Evolutionary conservation across 1,139 yeast genomes (phyloP).

Genomic region (Sporopachydermia cereana): DNA sequence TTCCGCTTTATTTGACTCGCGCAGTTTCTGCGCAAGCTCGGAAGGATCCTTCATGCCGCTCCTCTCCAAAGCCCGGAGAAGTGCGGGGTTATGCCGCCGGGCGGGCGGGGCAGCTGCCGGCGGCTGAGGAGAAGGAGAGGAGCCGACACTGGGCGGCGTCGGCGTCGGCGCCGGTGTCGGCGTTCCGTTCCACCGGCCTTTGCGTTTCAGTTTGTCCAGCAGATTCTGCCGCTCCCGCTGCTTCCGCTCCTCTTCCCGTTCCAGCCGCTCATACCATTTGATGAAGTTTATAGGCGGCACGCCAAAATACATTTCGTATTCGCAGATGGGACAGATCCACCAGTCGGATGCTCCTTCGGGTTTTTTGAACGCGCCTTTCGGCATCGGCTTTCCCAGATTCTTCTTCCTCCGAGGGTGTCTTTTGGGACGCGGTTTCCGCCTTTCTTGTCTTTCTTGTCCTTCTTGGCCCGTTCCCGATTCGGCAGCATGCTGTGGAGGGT

Average conservation of each 20-base stretch:
- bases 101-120: no score
- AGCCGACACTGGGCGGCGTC: not conserved
- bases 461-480: not conserved
- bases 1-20: no score
- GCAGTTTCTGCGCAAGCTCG: no score
- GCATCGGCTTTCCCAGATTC: not conserved
- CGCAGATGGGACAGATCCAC: conserved; percentile 43
- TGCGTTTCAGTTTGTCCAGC: conserved; percentile 15
- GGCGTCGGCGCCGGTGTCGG: not conserved
- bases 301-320: conserved; percentile 47
- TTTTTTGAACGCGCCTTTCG: not conserved
- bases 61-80: no score
- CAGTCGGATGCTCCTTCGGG: conserved; percentile 2
- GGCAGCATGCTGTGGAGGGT: not conserved
- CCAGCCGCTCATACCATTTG: conserved; percentile 33
- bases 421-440: not conserved
- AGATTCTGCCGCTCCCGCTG: conserved; percentile 14
- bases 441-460: not conserved
- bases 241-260: conserved; percentile 20
- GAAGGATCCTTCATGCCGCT: no score
- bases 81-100: no score
- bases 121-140: no score
- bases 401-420: not conserved
- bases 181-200: conserved; percentile 8
- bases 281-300: conserved; percentile 37